Conservation (phyloP, 169 alveolate species). For the Plasmodium vivax region DNA sequence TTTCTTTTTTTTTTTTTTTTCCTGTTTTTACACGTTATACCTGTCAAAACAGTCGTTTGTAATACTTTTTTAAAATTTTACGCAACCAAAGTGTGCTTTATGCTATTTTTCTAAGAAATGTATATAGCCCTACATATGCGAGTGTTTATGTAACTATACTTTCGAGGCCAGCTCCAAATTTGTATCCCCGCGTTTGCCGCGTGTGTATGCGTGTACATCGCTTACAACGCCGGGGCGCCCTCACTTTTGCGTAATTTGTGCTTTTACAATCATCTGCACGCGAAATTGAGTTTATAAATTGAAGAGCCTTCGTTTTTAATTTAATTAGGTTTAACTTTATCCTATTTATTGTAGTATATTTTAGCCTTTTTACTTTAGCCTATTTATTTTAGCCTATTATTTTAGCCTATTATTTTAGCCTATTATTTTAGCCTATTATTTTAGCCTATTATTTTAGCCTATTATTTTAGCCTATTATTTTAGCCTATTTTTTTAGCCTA, state of each 20-base stretch:
- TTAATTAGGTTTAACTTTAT: slow-evolving; percentile 15
- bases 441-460: not conserved
- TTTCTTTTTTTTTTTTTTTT: not conserved
- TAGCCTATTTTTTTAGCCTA: not conserved
- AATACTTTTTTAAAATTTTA: not conserved
- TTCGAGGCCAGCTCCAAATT: not conserved
- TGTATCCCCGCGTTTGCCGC: not conserved
- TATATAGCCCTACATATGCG: not conserved
- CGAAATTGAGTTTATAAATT: slow-evolving; percentile 8
- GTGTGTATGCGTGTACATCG: not conserved
- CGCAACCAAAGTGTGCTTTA: not conserved
- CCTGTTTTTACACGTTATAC: not conserved
- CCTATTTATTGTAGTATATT: not conserved
- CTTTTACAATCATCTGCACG: not conserved
- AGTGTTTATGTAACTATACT: not conserved
- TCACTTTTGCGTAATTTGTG: slow-evolving; percentile 15
- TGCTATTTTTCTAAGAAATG: not conserved
- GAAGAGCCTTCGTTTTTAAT: not conserved
- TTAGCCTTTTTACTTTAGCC: not conserved
- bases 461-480: too few species aligned
- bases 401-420: not conserved
- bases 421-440: too few species aligned
- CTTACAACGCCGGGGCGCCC: not conserved
- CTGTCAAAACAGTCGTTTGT: slow-evolving; percentile 1
- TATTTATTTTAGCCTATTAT: not conserved